Evolutionary conservation across 495 filamentous ascomycete species (phyloP), one percentile per base, ranked within the genome.

Genomic region (Penicillium pulvis): DNA sequence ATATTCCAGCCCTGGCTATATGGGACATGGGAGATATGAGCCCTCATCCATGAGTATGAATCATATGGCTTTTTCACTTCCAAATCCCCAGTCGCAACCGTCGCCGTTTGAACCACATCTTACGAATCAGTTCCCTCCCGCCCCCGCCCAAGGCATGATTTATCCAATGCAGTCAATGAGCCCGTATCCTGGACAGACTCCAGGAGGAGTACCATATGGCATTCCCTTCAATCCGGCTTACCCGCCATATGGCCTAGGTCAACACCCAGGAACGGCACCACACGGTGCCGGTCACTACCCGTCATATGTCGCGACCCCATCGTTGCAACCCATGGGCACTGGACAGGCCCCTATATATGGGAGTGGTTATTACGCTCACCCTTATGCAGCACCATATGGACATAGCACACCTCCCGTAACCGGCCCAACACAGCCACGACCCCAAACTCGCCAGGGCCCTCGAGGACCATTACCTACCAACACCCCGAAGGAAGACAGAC

Each of bases 1-100:
- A 23, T 63, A 55, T 66, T 58, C 69, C 48, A 64, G 56, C 31
- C 60, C 61, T 30, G 56, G 56, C 16, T 69, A 64, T 28, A 52
- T 65, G 30, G 60, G 62, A 16, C 60, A 56, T 14, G 53, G 51
- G 31, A 61, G 53, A 23, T 77, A 74, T 63, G 75, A 68, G 55
- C 49, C 58, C 12, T 55, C 69, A 20, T 63, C 64, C 16, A 71
- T 83, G 56, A 79, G 74, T 55, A 81, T 84, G 80, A 66, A 65
- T 30, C 67, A 69, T 24, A 77, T 84, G 72, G 62, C 59, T 20
- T 77, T 77, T 24, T 63, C 76, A 31, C 63, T 85, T 4, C 80
- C 81, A 42, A 64, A 68, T 20, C 79, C 77, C 43, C 71, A 62
- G 33, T 53, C 61, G 16, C 63, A 68, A 17, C 50, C 67, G 28